Base-by-base conservation (phyloP, 176 grass and related monocot genomes). In the Cenchrus fungigraminus region DNA sequence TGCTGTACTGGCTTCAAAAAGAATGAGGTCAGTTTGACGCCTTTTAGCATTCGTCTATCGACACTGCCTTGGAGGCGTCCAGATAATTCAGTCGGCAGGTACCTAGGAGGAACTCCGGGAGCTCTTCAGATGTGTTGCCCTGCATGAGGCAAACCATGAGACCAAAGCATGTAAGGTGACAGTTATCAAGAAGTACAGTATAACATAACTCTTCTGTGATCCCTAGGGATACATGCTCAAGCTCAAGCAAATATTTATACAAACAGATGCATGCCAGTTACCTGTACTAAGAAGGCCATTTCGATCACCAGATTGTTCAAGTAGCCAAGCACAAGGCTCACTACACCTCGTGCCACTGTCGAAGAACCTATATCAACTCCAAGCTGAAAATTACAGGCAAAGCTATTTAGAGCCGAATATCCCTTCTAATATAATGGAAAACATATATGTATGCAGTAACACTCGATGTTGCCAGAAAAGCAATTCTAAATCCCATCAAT, bases 201-300 rank as follows among this genome's bases (percentile, higher is more conserved):
- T 46, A 46, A 46, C 5, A 57, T 1, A 74, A 8, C 16, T 10
- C 1, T 44, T 37, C 25, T 37, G 17, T 75, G 78, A 81, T 57
- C 15, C 66, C 10, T 32, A 42, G 9, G 13, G 46, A 65, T 43
- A 6, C 56, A 43, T 67, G 34, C 14, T 22, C 65, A 51, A 50
- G 40, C 25, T 73, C 46, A 68, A 29, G 25, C 47, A 49, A 61
- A 22, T 20, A 11, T 58, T 25, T 29, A 49, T 37, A 64, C 14
- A 2, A 81, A n/a, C 20, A 28, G 42, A 16, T 67, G 10, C 70
- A 25, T 15, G 2, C 6, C 0, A 0, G 51, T 73, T 90, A 97
- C 94, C 91, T 97, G 94, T 82, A 97, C 80, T 82, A 97, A 90
- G 90, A 97, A 97, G 84, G 94, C 94, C 94, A 97, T 94, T 84